phyloP scores from a whole-genome alignment of 108 stramenopile genomes.

The Cyclotella atomus region DNA sequence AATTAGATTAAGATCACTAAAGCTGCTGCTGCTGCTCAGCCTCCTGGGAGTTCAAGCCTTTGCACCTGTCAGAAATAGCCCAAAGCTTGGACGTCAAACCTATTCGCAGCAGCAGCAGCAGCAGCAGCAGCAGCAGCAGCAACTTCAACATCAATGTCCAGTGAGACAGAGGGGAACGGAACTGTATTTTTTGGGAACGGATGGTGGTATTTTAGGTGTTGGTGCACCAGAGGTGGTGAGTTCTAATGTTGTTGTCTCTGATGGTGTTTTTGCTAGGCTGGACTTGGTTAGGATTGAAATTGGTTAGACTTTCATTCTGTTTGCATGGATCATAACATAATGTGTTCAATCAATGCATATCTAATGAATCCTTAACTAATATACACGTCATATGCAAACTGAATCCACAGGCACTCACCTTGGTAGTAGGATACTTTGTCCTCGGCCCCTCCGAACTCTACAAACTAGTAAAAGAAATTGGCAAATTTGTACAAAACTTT shows the following conservation, averaged over 20 bases:
- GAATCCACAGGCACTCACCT: conserved; percentile 54
- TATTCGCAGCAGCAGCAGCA: background rate
- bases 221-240: conserved; percentile 86
- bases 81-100: background rate
- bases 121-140: background rate
- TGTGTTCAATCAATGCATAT: no score
- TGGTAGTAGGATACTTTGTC: conserved; percentile 90
- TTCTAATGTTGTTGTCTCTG: background rate
- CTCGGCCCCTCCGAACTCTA: conserved; percentile 87
- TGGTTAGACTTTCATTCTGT: no score
- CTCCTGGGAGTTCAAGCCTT: background rate
- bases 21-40: background rate
- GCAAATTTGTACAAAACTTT: conserved; percentile 84
- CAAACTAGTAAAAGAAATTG: conserved; percentile 88
- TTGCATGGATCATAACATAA: no score
- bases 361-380: background rate
- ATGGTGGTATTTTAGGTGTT: conserved; percentile 85
- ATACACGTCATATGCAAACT: background rate
- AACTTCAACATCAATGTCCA: background rate
- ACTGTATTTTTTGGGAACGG: conserved; percentile 69
- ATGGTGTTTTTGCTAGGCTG: no score
- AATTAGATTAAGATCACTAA: background rate
- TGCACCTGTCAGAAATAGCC: background rate
- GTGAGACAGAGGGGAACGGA: background rate
- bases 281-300: no score